Evolutionary conservation across 2,329 filamentous ascomycete species (phyloP).

Genomic region (Plenodomus biglobosus): DNA sequence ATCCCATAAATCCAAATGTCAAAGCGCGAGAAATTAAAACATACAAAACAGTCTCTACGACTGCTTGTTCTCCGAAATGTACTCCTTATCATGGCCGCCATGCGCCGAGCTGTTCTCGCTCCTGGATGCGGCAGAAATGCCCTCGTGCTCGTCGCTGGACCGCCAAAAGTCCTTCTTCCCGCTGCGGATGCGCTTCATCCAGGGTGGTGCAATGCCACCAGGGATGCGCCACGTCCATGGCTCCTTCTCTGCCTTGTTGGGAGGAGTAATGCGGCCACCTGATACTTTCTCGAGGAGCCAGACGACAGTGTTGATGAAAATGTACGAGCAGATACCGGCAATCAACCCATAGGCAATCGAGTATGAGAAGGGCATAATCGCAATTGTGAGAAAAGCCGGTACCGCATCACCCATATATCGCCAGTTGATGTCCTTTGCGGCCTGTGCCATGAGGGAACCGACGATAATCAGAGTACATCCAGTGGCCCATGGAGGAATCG

Average conservation of each 20-base stretch:
- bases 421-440: slow-evolving; percentile 86
- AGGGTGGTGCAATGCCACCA: slow-evolving; percentile 73
- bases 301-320: slow-evolving; percentile 70
- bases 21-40: background rate
- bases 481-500: slow-evolving; percentile 86
- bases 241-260: slow-evolving; percentile 75
- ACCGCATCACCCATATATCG: slow-evolving; percentile 76
- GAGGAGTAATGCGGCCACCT: slow-evolving; percentile 70
- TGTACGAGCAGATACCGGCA: slow-evolving; percentile 75
- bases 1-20: background rate
- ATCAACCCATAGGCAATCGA: slow-evolving; percentile 86
- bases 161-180: slow-evolving; percentile 77
- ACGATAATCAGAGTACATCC: slow-evolving; percentile 86
- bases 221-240: slow-evolving; percentile 77
- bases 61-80: slow-evolving; percentile 23
- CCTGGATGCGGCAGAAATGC: slow-evolving; percentile 24
- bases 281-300: slow-evolving; percentile 68
- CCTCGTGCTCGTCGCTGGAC: slow-evolving; percentile 28
- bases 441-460: slow-evolving; percentile 81
- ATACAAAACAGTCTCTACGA: slow-evolving; percentile 20
- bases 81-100: slow-evolving; percentile 27
- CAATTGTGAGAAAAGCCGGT: slow-evolving; percentile 80
- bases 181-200: slow-evolving; percentile 63
- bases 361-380: slow-evolving; percentile 88
- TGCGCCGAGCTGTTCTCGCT: slow-evolving; percentile 31